Evolutionary conservation across 1,284 basidiomycete species (phyloP).

Genomic region (Malassezia restricta): DNA sequence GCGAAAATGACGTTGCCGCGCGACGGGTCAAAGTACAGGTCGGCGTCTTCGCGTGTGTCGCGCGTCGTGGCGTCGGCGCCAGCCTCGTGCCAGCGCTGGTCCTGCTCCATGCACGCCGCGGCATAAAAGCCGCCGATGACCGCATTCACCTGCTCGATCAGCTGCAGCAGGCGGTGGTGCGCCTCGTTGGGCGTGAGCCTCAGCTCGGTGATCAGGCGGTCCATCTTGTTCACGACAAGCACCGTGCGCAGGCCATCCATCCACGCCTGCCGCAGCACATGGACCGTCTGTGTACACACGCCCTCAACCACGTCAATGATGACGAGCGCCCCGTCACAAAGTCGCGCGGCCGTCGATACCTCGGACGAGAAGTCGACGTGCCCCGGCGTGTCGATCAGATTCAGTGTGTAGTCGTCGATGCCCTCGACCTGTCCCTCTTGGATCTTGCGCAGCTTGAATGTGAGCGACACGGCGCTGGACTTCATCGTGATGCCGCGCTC

Average conservation of each 20-base stretch:
- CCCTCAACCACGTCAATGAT: constrained; percentile 98
- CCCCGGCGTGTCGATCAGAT: constrained; percentile 96
- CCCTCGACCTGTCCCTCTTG: constrained; percentile 24
- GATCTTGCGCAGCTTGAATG: constrained; percentile 35
- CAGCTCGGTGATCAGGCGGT: constrained; percentile 86
- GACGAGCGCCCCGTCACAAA: constrained; percentile 90
- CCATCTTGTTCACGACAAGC: constrained; percentile 93
- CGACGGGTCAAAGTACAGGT: constrained; percentile 93
- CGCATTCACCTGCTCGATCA: constrained; percentile 95
- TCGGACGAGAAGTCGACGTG: constrained; percentile 98
- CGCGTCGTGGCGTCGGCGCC: constrained; percentile 48
- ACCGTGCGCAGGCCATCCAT: constrained; percentile 75
- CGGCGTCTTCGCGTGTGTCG: constrained; percentile 58
- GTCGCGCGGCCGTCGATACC: constrained; percentile 79
- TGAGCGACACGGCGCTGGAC: constrained; percentile 61
- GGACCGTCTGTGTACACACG: constrained; percentile 92
- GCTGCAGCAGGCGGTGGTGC: constrained; percentile 78
- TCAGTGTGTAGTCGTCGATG: constrained; percentile 60
- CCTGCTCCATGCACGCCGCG: constrained; percentile 82
- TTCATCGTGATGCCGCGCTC: constrained; percentile 99
- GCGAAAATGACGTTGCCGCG: constrained; percentile 94
- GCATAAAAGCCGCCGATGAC: constrained; percentile 96
- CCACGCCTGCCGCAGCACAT: constrained; percentile 91
- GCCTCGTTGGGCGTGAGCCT: constrained; percentile 82
- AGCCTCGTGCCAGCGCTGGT: constrained; percentile 82